A percentile compares a stretch with the other conserved stretches of the same genome.
phyloP scores from a whole-genome alignment of 2,329 filamentous ascomycete genomes.

The Trichoderma guizhouense region DNA sequence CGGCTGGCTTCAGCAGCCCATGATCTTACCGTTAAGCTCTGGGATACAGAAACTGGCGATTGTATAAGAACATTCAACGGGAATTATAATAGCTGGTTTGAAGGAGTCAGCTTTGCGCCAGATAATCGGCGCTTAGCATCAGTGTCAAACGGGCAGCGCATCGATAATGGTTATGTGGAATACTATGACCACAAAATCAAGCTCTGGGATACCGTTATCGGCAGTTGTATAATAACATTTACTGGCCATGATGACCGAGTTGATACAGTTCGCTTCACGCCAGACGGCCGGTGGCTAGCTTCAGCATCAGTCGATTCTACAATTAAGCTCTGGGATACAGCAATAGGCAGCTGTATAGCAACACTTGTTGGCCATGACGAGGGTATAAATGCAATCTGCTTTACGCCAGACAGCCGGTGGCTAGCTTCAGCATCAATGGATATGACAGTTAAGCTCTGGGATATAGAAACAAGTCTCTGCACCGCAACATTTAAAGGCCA shows the following conservation, averaged over 20 bases:
- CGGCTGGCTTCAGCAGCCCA: neutral
- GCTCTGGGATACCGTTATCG: neutral
- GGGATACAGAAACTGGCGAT: neutral
- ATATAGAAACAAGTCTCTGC: neutral
- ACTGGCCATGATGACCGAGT: neutral
- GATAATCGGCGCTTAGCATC: neutral
- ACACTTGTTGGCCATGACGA: neutral
- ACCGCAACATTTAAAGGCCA: too few relatives aligned
- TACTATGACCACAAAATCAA: neutral
- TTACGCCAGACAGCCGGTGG: neutral
- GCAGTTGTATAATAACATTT: neutral
- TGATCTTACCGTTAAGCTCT: neutral
- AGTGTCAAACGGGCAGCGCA: neutral
- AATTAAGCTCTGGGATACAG: neutral
- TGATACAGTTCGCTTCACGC: too few relatives aligned
- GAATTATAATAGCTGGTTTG: too few relatives aligned
- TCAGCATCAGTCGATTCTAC: too few relatives aligned
- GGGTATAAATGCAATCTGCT: neutral
- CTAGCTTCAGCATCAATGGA: neutral
- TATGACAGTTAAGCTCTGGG: neutral
- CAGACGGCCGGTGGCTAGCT: too few relatives aligned
- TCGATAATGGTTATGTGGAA: too few relatives aligned
- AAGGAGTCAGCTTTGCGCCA: neutral
- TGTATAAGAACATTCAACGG: neutral
- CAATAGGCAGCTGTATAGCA: neutral